phyloP scores from a whole-genome alignment of 2,329 filamentous ascomycete species.

The Elsinoe australis region DNA sequence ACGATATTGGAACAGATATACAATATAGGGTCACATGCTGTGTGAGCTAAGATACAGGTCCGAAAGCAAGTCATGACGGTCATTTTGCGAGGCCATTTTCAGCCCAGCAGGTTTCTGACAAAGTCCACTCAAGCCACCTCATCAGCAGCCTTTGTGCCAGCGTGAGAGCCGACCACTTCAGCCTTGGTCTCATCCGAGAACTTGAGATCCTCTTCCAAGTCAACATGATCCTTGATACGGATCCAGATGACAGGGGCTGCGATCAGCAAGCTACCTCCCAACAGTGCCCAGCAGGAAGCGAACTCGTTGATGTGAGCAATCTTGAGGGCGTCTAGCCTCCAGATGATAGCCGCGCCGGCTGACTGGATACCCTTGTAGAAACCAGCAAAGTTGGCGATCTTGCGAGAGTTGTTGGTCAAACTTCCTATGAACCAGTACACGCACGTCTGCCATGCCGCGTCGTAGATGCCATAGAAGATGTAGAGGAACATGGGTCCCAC shows the following conservation, averaged over 20 bases:
- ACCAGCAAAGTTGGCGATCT: slow-evolving; percentile 83
- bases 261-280: slow-evolving; percentile 64
- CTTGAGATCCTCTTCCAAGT: slow-evolving; percentile 71
- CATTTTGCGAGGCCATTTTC: neutral
- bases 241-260: slow-evolving; percentile 71
- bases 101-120: too few relatives aligned
- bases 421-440: slow-evolving; percentile 97
- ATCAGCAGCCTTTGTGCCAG: slow-evolving; percentile 19
- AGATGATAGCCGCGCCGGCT: slow-evolving; percentile 71
- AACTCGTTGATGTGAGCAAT: slow-evolving; percentile 66
- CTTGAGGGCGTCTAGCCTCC: slow-evolving; percentile 57
- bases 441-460: slow-evolving; percentile 81
- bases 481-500: slow-evolving; percentile 79
- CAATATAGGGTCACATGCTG: too few relatives aligned
- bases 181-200: slow-evolving; percentile 75
- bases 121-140: neutral
- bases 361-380: slow-evolving; percentile 89
- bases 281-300: slow-evolving; percentile 65
- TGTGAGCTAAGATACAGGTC: slow-evolving; percentile 9
- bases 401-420: slow-evolving; percentile 84
- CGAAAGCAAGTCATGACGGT: slow-evolving; percentile 7
- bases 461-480: slow-evolving; percentile 84
- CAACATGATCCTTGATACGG: slow-evolving; percentile 74
- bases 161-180: slow-evolving; percentile 52
- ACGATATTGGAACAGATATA: slow-evolving; percentile 1